Evolutionary conservation across 345 rosid genomes (phyloP), one percentile per base, ranked within the genome.

Genomic region (Mallotus nudiflorus): DNA sequence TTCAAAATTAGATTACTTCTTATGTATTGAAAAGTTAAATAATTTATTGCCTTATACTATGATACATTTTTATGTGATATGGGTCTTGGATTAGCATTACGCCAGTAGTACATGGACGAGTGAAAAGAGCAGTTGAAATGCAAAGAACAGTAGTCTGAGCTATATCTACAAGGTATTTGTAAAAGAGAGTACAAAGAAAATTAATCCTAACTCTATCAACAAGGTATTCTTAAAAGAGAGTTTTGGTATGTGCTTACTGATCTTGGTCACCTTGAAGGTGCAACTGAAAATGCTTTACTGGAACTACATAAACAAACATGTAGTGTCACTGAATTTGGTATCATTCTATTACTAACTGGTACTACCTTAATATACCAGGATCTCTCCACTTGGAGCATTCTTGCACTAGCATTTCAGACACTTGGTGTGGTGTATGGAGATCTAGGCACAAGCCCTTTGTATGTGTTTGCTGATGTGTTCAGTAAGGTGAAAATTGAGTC

Each of bases 371-470:
- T 68, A 68, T 70, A 71, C 67, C 84, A 95, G 99, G 96, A 95
- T 10, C 40, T 76, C 46, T 82, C 96, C n/a, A 70, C 81, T 71
- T 86, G 91, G 91, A 46, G 49, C 52, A 87, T 90, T 44, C 64
- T 95, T 76, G 89, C 86, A 20, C 75, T 91, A 72, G 99, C 99
- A 60, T 95, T 95, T 84, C 99, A 95, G 80, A 95, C 99, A 18
- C 91, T 95, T 25, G 99, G 99, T 68, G 93, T 95, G 56, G 99
- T 95, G 24, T 95, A 95, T 75, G 99, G 99, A 55, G 99, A 95
- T 77, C 78, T 95, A 96, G 97, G 99, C 45, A 90, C 99, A 48
- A 90, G 97, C 76, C 99, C 99, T 66, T 85, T 95, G 59, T 95
- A 95, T 79, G 99, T 95, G 46, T 95, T 90, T 75, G 59, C 79